Percentiles rank a stretch among this genome's conserved stretches.
Conservation (phyloP, 345 rosid genomes). For the Bruguiera gymnorhiza region DNA sequence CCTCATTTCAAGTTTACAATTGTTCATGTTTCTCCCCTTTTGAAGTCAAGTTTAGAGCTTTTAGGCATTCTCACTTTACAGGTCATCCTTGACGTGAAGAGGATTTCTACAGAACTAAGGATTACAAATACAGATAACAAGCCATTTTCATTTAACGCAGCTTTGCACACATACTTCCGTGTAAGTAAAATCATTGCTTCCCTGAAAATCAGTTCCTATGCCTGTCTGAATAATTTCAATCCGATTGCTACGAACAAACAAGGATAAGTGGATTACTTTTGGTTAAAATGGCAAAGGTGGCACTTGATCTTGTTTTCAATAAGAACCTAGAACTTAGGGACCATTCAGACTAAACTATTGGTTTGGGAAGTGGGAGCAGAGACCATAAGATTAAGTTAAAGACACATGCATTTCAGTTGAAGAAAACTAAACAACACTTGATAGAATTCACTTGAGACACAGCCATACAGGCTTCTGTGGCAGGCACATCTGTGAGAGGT, state of each 20-base stretch:
- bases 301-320: slow-evolving; percentile 1
- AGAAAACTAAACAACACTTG: not conserved
- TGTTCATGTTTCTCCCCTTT: not conserved
- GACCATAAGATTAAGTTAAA: too few relatives aligned
- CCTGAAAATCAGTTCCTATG: not conserved
- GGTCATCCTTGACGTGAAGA: slow-evolving; percentile 56
- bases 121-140: slow-evolving; percentile 69
- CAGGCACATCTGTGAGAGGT: slow-evolving; percentile 71
- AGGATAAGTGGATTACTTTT: not conserved
- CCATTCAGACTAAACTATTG: too few relatives aligned
- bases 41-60: slow-evolving; percentile 18
- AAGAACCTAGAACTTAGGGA: not conserved
- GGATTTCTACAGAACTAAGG: slow-evolving; percentile 73
- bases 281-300: not conserved
- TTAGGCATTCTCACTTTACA: slow-evolving; percentile 24
- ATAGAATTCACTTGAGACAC: slow-evolving; percentile 10
- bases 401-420: not conserved
- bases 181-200: slow-evolving; percentile 35
- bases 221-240: not conserved
- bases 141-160: slow-evolving; percentile 76
- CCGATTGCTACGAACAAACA: slow-evolving; percentile 2
- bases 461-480: slow-evolving; percentile 66
- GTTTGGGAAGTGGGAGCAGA: too few relatives aligned
- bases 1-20: too few relatives aligned
- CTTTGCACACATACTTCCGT: slow-evolving; percentile 84